Percentiles rank a stretch among this genome's conserved stretches.
These are phyloP conservation scores for Yarrowia sp. DNA, from an alignment of 805 yeast genomes.

Conservation along the genomic window DNA sequence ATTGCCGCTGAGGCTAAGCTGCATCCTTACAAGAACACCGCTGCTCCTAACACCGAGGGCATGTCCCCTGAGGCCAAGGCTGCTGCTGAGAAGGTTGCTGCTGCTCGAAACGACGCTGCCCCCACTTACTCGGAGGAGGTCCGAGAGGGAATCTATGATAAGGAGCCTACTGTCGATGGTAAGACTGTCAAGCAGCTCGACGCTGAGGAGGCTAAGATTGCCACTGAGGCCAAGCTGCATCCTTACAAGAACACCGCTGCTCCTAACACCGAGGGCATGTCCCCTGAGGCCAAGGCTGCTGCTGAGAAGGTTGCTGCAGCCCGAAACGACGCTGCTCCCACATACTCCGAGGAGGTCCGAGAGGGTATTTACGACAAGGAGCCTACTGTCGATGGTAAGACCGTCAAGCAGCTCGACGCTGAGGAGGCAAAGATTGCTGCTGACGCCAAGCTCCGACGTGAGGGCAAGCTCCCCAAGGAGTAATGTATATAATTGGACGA, in stretches of 20 bases:
- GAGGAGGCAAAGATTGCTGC: conserved; percentile 19
- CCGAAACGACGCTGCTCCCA: neutral
- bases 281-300: conserved; percentile 15
- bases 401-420: conserved; percentile 15
- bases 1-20: neutral
- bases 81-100: conserved; percentile 16
- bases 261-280: neutral
- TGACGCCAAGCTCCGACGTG: neutral
- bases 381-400: conserved; percentile 19
- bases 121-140: conserved; percentile 22
- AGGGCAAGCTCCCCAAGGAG: conserved; percentile 19
- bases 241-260: neutral
- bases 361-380: conserved; percentile 3
- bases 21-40: neutral
- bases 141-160: neutral
- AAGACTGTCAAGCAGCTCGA: conserved; percentile 22
- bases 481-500: conserved; percentile 12
- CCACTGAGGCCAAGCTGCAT: neutral
- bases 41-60: neutral
- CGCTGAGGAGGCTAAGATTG: conserved; percentile 14
- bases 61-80: conserved; percentile 13
- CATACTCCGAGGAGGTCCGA: conserved; percentile 14
- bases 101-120: neutral
- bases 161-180: conserved; percentile 19
- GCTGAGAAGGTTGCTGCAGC: conserved; percentile 19